Base-by-base conservation (phyloP, 73 alveolate genomes). In the Durusdinium trenchii region DNA sequence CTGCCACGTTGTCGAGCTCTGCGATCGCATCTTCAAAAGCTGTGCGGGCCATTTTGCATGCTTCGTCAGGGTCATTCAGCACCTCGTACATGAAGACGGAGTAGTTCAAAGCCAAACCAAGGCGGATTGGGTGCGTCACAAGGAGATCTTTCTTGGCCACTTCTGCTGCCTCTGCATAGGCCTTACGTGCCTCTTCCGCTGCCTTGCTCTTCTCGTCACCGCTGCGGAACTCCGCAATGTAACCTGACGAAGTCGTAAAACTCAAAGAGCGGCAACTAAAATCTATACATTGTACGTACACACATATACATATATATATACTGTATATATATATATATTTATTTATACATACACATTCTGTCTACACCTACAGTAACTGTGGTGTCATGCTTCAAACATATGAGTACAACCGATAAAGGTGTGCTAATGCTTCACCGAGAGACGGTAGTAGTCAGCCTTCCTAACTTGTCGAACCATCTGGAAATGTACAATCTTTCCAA, bases 101-200 rank as follows among this genome's bases (percentile, higher is more conserved):
- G 99, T 86, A 99, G 99, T 99, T 99, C 93, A 99, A 94, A 60
- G 99, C 99, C 61, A 99, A 92, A 18, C 99, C 99, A 45, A 99
- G 99, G 61, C 99, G 98, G 95, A 99, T 99, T 28, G 99, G 99
- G 99, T 99, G 99, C 98, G 99, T 97, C 38, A 99, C 99, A 16
- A 84, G 75, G 69, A 99, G 93, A 84, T 95, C 99, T 14, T 78
- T 76, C 52, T 73, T 45, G 10, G 99, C 99, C 40, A 94, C 54
- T 36, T 35, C 47, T 46, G 42, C 71, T 30, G 99, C 99, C 89
- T 99, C 99, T 61, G 98, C 61, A 99, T 99, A 99, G 99, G 99
- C 75, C 94, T 40, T 26, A 76, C 89, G 94, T 30, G 99, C 99
- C 81, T 99, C 99, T 81, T 98, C 99, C 64, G 99, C 99, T 45